Base-by-base conservation (phyloP, 306 rosid genomes). In the Prinsepia uniflora region DNA sequence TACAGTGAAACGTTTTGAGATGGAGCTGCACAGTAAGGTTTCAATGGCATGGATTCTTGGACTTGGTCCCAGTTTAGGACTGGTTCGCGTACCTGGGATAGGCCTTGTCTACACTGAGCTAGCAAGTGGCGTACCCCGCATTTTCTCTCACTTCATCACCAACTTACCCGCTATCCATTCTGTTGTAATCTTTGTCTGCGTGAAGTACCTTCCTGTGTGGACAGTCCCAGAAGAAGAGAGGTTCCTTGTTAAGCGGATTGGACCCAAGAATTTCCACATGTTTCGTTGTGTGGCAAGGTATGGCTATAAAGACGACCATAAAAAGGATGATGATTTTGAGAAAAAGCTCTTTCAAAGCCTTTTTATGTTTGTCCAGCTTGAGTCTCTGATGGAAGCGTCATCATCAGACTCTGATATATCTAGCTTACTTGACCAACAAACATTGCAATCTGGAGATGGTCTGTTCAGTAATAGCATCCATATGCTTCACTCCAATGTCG, bases 1-100 rank as follows among this genome's bases (percentile, higher is more conserved):
- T 50, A 84, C 97, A 0, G 86, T 83, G 68, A 94, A 86, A 74
- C 89, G 96, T 59, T 94, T 86, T 0, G 97, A 94, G 85, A 83
- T 87, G 67, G 99, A 94, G 83, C 76, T 91, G 87, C 96, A 91
- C 65, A 86, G 97, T 81, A 94, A 87, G 81, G 96, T 91, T 63
- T 94, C 99, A 19, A 87, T 94, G 97, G 97, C 99, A 44, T 94
- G 99, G 99, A 83, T 94, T 84, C 96, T 94, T 0, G 97, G 99
- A 2, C 99, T 94, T 50, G 99, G 99, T 43, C 96, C 99, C 0
- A 89, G 99, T 81, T 78, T 94, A 72, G 99, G 99, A 74, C 91
- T 94, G 3, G 97, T 94, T 46, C 97, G 99, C 0, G 96, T 94
- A 49, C 97, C 99, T 0, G 99, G 99, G 50, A 81, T 91, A 2